These are phyloP conservation scores for Epichloe brachyelytri DNA, from an alignment of 2,329 filamentous ascomycete genomes.

Conservation along the genomic window DNA sequence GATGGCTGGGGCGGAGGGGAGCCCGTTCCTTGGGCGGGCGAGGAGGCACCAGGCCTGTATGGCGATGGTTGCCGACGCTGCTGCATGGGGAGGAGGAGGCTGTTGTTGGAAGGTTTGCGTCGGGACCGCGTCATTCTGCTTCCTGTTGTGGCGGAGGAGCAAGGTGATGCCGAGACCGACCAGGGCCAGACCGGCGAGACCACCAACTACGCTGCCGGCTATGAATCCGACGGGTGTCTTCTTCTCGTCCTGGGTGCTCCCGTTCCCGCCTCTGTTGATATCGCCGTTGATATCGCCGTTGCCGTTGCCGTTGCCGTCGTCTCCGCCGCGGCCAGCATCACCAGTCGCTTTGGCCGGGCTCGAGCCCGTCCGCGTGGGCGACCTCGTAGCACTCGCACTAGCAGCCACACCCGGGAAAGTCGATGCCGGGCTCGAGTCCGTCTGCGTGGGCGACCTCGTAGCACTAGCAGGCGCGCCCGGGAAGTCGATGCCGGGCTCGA, in stretches of 20 bases:
- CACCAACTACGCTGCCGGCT: background rate
- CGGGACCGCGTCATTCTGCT: background rate
- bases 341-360: background rate
- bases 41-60: background rate
- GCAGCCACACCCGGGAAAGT: background rate
- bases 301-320: background rate
- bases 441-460: background rate
- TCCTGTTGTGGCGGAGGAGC: conserved; percentile 1
- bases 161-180: background rate
- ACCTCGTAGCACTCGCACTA: background rate
- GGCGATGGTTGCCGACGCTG: background rate
- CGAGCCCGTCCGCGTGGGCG: background rate
- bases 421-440: background rate
- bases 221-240: background rate
- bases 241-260: background rate
- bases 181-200: background rate
- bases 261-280: background rate
- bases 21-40: background rate
- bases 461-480: background rate
- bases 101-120: background rate
- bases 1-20: background rate
- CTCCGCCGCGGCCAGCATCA: background rate
- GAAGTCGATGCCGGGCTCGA: background rate
- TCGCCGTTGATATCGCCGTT: background rate
- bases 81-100: background rate